A percentile compares a stretch with the other conserved stretches of the same genome.
These are phyloP conservation scores for Mycena maculata DNA, from an alignment of 768 basidiomycete genomes.

Conservation along the genomic window DNA sequence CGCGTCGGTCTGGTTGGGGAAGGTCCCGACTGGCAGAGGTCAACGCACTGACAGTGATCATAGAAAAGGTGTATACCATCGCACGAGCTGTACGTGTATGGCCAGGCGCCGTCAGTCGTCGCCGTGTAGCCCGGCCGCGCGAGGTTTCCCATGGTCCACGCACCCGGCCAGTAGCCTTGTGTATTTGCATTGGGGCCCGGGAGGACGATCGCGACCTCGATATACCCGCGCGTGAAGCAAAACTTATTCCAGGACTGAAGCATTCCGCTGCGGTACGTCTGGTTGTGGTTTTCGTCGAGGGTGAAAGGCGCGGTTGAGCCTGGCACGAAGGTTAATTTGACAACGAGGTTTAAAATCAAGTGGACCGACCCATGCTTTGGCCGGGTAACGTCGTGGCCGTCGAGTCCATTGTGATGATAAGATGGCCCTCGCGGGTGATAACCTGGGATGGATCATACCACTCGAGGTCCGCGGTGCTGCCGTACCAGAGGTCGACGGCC, in stretches of 20 bases:
- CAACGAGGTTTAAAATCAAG: not conserved
- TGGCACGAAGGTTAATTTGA: conserved; percentile 25
- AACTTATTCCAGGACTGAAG: conserved; percentile 93
- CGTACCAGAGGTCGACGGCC: conserved; percentile 79
- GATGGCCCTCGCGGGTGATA: conserved; percentile 71
- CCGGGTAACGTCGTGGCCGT: conserved; percentile 43
- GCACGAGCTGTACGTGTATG: conserved; percentile 80
- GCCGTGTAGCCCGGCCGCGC: conserved; percentile 85
- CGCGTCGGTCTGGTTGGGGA: conserved; percentile 73
- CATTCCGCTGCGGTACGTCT: conserved; percentile 80
- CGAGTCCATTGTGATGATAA: conserved; percentile 78
- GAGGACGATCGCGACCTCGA: conserved; percentile 73
- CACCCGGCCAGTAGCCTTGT: conserved; percentile 79
- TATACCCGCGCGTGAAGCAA: conserved; percentile 84
- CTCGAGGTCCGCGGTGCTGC: conserved; percentile 74
- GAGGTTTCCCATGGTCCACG: conserved; percentile 92
- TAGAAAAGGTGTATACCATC: too few relatives aligned
- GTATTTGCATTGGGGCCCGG: conserved; percentile 69
- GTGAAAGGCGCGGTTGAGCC: conserved; percentile 62
- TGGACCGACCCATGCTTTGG: conserved; percentile 46
- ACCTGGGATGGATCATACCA: conserved; percentile 81
- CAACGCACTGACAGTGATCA: too few relatives aligned
- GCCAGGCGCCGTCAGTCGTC: conserved; percentile 86
- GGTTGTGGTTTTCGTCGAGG: conserved; percentile 61
- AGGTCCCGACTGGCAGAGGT: conserved; percentile 83